These are phyloP conservation scores for Fusarium cyanostomum DNA, from an alignment of 2,329 filamentous ascomycete species.

Conservation along the genomic window DNA sequence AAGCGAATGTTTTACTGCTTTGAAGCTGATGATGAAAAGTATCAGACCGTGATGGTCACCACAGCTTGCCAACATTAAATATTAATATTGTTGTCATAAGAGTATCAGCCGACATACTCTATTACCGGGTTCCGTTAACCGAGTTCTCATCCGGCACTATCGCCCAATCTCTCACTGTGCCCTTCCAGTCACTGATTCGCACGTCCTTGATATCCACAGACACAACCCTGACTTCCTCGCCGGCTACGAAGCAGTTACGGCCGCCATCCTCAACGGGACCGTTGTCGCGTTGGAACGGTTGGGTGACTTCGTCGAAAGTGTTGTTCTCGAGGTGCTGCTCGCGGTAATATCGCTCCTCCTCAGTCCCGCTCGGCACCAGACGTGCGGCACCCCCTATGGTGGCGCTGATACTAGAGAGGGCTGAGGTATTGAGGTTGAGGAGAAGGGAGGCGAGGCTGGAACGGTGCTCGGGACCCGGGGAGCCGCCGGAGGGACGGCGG, in stretches of 20 bases:
- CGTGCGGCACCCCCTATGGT: slow-evolving; percentile 91
- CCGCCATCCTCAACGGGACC: slow-evolving; percentile 62
- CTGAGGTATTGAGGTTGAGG: slow-evolving; percentile 89
- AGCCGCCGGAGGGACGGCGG: slow-evolving; percentile 67
- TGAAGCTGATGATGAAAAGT: not conserved
- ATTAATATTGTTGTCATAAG: slow-evolving; percentile 7
- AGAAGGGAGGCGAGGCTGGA: slow-evolving; percentile 85
- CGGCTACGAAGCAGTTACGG: slow-evolving; percentile 76
- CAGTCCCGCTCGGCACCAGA: slow-evolving; percentile 75
- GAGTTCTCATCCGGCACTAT: slow-evolving; percentile 50
- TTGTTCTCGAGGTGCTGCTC: slow-evolving; percentile 90
- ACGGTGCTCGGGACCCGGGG: slow-evolving; percentile 69
- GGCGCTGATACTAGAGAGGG: slow-evolving; percentile 86
- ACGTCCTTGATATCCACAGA: slow-evolving; percentile 86
- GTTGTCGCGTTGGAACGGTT: slow-evolving; percentile 45
- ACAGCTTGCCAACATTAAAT: slow-evolving; percentile 2
- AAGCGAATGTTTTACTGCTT: not conserved
- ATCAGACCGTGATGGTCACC: not conserved
- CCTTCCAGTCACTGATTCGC: slow-evolving; percentile 93
- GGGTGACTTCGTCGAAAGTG: slow-evolving; percentile 73
- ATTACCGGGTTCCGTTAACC: slow-evolving; percentile 54
- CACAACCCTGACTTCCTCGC: slow-evolving; percentile 86
- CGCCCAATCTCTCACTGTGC: slow-evolving; percentile 84
- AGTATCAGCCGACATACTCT: not conserved
- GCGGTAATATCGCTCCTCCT: slow-evolving; percentile 86